Conservation (phyloP, 169 alveolate species). For the Perkinsus chesapeaki region DNA sequence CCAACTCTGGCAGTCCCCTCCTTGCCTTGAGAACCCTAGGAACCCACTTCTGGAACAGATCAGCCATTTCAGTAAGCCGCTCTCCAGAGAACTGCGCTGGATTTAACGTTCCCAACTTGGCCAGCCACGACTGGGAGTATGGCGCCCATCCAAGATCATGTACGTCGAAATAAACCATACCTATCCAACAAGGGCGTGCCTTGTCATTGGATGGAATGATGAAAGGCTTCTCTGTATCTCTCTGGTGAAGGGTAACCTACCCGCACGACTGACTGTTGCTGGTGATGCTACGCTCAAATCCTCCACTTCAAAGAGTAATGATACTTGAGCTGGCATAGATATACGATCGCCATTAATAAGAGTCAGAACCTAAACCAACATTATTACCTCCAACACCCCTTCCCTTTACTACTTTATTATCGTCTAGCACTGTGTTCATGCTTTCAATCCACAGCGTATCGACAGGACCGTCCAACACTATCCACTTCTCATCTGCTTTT, state of each 20-base stretch:
- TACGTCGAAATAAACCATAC: conserved; percentile 83
- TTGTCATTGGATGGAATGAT: background rate
- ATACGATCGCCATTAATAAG: conserved; percentile 84
- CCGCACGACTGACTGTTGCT: conserved; percentile 92
- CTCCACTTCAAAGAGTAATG: conserved; percentile 86
- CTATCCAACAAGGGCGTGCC: background rate
- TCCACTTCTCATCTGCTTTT: conserved; percentile 81
- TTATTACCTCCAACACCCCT: background rate
- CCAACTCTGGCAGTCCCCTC: conserved; percentile 63
- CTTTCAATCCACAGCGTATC: conserved; percentile 94
- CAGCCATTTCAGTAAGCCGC: background rate
- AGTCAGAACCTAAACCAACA: conserved; percentile 79
- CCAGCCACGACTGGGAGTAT: background rate
- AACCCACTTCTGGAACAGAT: conserved; percentile 63
- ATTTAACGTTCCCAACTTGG: background rate
- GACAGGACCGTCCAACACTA: conserved; percentile 85
- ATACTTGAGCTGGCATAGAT: conserved; percentile 75
- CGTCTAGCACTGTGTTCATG: conserved; percentile 88
- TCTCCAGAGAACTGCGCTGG: background rate
- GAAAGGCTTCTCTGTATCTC: no score
- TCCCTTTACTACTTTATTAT: conserved; percentile 61
- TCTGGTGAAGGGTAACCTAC: conserved; percentile 33
- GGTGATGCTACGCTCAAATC: conserved; percentile 89
- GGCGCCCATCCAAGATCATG: conserved; percentile 73
- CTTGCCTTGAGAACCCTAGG: conserved; percentile 56